These are phyloP conservation scores for Perilla frutescens DNA, from an alignment of 257 asterid species.

Conservation along the genomic window DNA sequence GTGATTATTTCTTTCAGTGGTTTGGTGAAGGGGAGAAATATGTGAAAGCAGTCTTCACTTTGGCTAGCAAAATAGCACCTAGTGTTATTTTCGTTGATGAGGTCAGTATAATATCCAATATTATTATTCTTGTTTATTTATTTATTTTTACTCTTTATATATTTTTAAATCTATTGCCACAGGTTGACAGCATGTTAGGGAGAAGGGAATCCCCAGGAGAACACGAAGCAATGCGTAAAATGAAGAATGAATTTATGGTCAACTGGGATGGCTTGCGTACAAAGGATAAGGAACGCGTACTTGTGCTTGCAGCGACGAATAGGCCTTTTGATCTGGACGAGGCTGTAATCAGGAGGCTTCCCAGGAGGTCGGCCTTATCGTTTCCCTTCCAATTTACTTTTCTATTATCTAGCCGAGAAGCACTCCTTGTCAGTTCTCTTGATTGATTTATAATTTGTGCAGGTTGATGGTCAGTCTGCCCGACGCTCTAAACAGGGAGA, in stretches of 20 bases:
- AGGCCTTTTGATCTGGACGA: constrained; percentile 66
- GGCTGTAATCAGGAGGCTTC: constrained; percentile 67
- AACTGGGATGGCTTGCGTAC: constrained; percentile 66
- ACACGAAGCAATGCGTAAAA: constrained; percentile 59
- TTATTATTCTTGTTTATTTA: not conserved
- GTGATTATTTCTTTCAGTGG: constrained; percentile 45
- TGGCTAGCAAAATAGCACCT: constrained; percentile 63
- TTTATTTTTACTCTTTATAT: not conserved
- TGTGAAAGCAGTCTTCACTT: constrained; percentile 58
- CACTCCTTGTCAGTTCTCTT: not conserved
- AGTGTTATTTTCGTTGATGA: constrained; percentile 65
- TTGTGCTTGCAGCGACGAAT: constrained; percentile 66
- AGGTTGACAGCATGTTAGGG: constrained; percentile 67
- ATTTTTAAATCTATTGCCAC: constrained; percentile 5
- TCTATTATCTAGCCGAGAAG: not conserved
- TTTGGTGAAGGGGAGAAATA: constrained; percentile 64
- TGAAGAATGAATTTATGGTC: constrained; percentile 65
- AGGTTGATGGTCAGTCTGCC: constrained; percentile 63
- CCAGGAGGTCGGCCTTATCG: constrained; percentile 55
- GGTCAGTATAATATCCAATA: constrained; percentile 35
- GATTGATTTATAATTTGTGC: constrained; percentile 28
- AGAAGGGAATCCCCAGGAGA: constrained; percentile 54
- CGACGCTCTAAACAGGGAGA: constrained; percentile 50
- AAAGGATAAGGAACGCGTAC: constrained; percentile 55
- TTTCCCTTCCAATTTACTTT: not conserved